Evolutionary conservation across 768 basidiomycete genomes (phyloP), one percentile per base, ranked within the genome.

Genomic region (Hortiboletus campestris): DNA sequence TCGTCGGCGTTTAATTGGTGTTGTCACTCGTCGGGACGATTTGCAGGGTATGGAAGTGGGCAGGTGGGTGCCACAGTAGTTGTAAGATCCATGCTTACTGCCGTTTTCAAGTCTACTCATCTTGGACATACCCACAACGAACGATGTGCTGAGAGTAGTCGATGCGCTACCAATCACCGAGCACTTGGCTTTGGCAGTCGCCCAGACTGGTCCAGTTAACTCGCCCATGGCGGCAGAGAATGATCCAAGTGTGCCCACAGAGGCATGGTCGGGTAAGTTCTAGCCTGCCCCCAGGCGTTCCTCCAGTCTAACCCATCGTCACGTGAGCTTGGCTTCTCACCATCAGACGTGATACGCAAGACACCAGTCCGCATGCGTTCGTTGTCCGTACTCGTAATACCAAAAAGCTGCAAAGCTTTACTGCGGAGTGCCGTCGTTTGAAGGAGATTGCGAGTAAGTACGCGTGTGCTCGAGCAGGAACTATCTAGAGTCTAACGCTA

Each of bases 351-450:
- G 51, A 60, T 22, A 72, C 79, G 11, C 80, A 77, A 7, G 74
- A 77, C 53, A 71, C 71, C 16, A 67, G 69, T 40, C 73, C 79
- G 4, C 67, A 81, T 11, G 71, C 74, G 0, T 78, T 84, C 39
- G 71, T 74, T 34, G 79, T 85, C 0, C 64, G 51, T 22, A 40
- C 56, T n/a, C 56, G 72, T 20, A 77, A 86, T 63, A 74, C 78
- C 0, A 76, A 79, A 48, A 69, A 71, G 4, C 64, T 89, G 44
- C 76, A 77, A 36, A 59, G 45, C 12, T 65, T 88, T 16, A 67
- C 83, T 11, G 72, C 74, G 2, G 84, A 87, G 65, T 85, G 80
- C 64, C 85, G 80, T 63, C 75, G 81, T 32, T 63, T 87, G 46
- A 83, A 77, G 60, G 78, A 80, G 36, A 71, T 72, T 2, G 72